Percentiles rank a stretch among this genome's conserved stretches.
phyloP scores from a whole-genome alignment of 768 basidiomycete species.

The Pleurotus citrinopileatus region DNA sequence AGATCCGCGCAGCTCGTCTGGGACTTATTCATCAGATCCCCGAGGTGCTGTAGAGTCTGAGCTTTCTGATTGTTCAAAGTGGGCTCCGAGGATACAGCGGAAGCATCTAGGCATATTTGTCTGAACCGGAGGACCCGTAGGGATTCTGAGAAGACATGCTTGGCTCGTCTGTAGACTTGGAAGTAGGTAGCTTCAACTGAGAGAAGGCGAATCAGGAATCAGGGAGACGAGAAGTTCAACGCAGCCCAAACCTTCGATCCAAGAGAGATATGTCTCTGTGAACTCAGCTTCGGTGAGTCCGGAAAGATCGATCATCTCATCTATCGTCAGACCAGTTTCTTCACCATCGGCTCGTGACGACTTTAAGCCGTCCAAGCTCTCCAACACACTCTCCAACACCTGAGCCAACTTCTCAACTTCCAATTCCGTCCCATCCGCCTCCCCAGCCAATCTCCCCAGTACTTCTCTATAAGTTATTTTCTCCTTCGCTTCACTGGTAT shows the following conservation, averaged over 20 bases:
- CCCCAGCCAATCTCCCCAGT: conserved; percentile 52
- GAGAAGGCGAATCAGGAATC: conserved; percentile 4
- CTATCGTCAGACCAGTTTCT: conserved; percentile 64
- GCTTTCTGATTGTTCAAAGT: conserved; percentile 14
- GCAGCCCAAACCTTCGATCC: conserved; percentile 78
- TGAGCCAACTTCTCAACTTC: conserved; percentile 43
- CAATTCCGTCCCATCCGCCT: conserved; percentile 29
- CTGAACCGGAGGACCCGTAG: conserved; percentile 79
- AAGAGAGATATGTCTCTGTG: conserved; percentile 67
- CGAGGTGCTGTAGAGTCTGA: conserved; percentile 47
- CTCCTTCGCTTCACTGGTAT: conserved; percentile 34
- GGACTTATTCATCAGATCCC: conserved; percentile 75
- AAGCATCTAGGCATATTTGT: conserved; percentile 51
- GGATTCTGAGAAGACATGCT: conserved; percentile 81
- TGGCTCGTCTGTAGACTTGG: conserved; percentile 79
- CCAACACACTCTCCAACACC: conserved; percentile 44
- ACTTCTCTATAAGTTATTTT: conserved; percentile 68
- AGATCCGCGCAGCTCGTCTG: conserved; percentile 66
- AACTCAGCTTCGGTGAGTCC: conserved; percentile 57
- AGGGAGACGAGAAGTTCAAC: conserved; percentile 1
- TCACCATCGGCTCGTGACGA: conserved; percentile 39
- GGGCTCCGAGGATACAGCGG: conserved; percentile 19
- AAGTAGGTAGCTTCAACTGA: conserved; percentile 79
- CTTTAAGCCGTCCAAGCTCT: conserved; percentile 46
- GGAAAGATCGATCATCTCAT: conserved; percentile 69